Evolutionary conservation across 345 rosid species (phyloP).

Genomic region (Microthlaspi erraticum): DNA sequence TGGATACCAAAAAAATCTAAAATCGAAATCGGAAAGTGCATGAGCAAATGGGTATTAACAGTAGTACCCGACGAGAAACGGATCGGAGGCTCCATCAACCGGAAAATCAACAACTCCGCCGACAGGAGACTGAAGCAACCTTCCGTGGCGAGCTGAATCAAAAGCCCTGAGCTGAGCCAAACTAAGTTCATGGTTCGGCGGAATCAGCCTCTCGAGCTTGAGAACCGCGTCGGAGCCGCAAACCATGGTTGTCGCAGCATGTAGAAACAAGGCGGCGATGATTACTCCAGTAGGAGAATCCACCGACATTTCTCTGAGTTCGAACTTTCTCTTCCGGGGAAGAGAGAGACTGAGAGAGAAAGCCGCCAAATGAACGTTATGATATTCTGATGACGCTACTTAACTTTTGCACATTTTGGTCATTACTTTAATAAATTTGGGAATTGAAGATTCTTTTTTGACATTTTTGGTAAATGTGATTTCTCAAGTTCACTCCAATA

Average conservation of each 20-base stretch:
- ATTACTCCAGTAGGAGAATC: conserved; percentile 42
- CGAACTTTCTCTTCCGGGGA: conserved; percentile 32
- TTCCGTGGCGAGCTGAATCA: conserved; percentile 78
- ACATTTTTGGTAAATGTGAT: conserved; percentile 15
- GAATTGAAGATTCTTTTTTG: conserved; percentile 16
- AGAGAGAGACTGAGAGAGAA: conserved; percentile 16
- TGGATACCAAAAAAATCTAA: conserved; percentile 1
- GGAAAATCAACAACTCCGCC: conserved; percentile 77
- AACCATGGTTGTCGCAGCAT: conserved; percentile 38
- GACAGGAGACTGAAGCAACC: conserved; percentile 69
- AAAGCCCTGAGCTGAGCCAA: conserved; percentile 65
- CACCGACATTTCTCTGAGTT: conserved; percentile 44
- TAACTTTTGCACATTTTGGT: conserved; percentile 24
- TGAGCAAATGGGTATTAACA: conserved; percentile 7
- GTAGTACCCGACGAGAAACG: conserved; percentile 87
- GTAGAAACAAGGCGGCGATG: conserved; percentile 35
- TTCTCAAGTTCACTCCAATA: neutral
- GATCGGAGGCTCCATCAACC: conserved; percentile 83
- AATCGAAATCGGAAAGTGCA: conserved; percentile 24
- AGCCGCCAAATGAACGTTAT: conserved; percentile 44
- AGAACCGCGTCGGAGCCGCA: conserved; percentile 60
- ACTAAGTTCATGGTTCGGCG: conserved; percentile 54
- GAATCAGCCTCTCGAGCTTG: conserved; percentile 65
- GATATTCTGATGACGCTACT: conserved; percentile 45
- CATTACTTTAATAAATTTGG: conserved; percentile 16